phyloP scores from a whole-genome alignment of 345 rosid genomes.

The Aquilaria sinensis region DNA sequence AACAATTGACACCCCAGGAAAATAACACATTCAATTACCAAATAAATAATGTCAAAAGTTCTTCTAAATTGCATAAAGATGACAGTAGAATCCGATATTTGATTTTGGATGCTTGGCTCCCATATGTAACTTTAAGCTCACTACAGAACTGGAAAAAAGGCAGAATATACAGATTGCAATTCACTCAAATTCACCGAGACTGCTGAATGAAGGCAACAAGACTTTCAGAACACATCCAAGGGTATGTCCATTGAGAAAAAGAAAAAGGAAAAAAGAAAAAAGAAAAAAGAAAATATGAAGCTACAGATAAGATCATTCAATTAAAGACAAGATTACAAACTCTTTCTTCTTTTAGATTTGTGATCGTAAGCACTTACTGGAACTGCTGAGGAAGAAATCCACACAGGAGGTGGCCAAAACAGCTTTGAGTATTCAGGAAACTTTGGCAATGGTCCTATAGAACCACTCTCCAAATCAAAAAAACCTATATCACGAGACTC shows the following conservation, averaged over 20 bases:
- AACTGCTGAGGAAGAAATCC: conserved; percentile 37
- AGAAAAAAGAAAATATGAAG: background rate
- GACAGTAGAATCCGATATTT: too few relatives aligned
- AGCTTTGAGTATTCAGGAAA: conserved; percentile 47
- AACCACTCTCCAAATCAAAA: conserved; percentile 55
- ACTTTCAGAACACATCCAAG: too few relatives aligned
- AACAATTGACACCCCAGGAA: too few relatives aligned
- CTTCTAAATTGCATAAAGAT: too few relatives aligned
- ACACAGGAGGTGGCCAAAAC: conserved; percentile 86
- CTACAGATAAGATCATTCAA: background rate
- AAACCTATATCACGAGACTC: conserved; percentile 49
- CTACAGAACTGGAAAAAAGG: too few relatives aligned
- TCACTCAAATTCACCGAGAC: too few relatives aligned
- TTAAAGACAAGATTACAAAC: background rate
- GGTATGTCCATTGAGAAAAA: background rate
- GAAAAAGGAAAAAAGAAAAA: background rate
- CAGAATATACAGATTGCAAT: too few relatives aligned
- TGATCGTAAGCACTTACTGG: conserved; percentile 41
- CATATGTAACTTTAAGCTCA: too few relatives aligned
- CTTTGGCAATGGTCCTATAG: conserved; percentile 36
- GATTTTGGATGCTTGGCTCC: too few relatives aligned
- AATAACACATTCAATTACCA: too few relatives aligned
- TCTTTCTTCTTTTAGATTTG: background rate
- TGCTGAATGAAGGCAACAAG: too few relatives aligned
- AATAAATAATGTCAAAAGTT: too few relatives aligned